Evolutionary conservation across 2,329 filamentous ascomycete genomes (phyloP).

Genomic region (Metarhizium rileyi): DNA sequence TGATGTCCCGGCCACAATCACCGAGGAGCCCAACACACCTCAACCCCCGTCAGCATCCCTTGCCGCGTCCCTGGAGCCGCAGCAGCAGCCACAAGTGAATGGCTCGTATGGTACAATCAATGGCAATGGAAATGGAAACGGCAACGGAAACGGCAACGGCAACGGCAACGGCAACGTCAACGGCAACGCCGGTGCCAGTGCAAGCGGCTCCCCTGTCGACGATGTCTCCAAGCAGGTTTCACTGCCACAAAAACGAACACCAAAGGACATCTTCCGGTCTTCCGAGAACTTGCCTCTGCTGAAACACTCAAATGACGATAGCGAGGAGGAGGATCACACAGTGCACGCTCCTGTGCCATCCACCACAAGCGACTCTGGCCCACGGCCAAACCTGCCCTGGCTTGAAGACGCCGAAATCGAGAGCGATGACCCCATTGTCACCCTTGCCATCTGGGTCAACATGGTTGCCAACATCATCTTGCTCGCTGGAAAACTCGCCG

Average conservation of each 20-base stretch:
- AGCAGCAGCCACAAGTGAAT: background rate
- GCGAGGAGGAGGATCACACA: conserved; percentile 21
- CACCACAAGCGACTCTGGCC: conserved; percentile 19
- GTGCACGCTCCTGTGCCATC: conserved; percentile 16
- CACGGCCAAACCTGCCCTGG: conserved; percentile 54
- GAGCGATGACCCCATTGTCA: conserved; percentile 65
- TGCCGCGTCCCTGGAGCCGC: conserved; percentile 9
- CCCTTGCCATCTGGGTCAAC: conserved; percentile 82
- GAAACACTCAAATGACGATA: conserved; percentile 32
- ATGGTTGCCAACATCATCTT: conserved; percentile 68
- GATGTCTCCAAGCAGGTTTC: conserved; percentile 5
- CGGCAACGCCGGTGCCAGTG: too few species aligned
- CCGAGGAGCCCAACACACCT: conserved; percentile 49
- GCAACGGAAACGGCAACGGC: background rate
- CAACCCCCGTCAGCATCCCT: conserved; percentile 13
- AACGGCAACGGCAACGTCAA: conserved; percentile 13
- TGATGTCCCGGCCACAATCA: conserved; percentile 63
- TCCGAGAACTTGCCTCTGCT: conserved; percentile 62
- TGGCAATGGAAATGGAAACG: conserved; percentile 12
- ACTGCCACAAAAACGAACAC: conserved; percentile 62
- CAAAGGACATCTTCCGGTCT: conserved; percentile 74
- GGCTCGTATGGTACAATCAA: conserved; percentile 22
- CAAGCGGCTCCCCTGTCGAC: conserved; percentile 20
- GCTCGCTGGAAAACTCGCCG: conserved; percentile 65
- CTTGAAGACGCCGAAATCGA: conserved; percentile 64